These are phyloP conservation scores for Starmerella vaccinii DNA, from an alignment of 805 yeast species.

Conservation along the genomic window DNA sequence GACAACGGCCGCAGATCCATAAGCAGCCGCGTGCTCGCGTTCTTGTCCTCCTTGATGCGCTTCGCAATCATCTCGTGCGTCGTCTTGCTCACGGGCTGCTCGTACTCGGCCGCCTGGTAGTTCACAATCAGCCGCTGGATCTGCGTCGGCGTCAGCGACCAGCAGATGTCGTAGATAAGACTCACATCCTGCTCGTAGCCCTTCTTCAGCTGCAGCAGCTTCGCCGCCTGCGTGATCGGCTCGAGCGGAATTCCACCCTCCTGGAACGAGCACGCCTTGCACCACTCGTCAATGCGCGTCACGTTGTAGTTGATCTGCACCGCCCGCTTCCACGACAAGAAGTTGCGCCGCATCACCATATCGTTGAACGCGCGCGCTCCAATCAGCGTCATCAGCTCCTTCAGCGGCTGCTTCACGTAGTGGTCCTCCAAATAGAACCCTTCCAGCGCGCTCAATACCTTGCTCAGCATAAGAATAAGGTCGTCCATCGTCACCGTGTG, in stretches of 20 bases:
- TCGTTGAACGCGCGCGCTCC: constrained; percentile 94
- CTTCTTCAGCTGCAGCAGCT: constrained; percentile 83
- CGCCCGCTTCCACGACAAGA: constrained; percentile 95
- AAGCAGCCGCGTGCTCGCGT: constrained; percentile 31
- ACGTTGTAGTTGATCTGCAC: constrained; percentile 92
- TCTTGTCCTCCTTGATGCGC: constrained; percentile 37
- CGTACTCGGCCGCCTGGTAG: constrained; percentile 88
- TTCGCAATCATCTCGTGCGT: constrained; percentile 68
- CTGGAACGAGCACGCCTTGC: constrained; percentile 81
- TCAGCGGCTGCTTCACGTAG: constrained; percentile 72
- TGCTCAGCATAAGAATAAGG: constrained; percentile 75
- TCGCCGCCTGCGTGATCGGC: constrained; percentile 86
- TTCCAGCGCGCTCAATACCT: constrained; percentile 86
- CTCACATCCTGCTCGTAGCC: constrained; percentile 80
- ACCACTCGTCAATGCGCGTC: constrained; percentile 96
- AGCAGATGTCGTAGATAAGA: constrained; percentile 87
- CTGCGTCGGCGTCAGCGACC: constrained; percentile 88
- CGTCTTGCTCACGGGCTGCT: constrained; percentile 76
- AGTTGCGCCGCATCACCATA: constrained; percentile 84
- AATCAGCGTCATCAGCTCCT: constrained; percentile 72
- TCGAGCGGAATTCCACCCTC: constrained; percentile 77
- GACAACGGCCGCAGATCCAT: constrained; percentile 34
- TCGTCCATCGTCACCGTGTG: constrained; percentile 90
- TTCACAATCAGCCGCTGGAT: constrained; percentile 83
- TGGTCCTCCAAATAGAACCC: constrained; percentile 77